Evolutionary conservation across 2,329 filamentous ascomycete species (phyloP), one percentile per base, ranked within the genome.

Genomic region (Verticillium isaacii): DNA sequence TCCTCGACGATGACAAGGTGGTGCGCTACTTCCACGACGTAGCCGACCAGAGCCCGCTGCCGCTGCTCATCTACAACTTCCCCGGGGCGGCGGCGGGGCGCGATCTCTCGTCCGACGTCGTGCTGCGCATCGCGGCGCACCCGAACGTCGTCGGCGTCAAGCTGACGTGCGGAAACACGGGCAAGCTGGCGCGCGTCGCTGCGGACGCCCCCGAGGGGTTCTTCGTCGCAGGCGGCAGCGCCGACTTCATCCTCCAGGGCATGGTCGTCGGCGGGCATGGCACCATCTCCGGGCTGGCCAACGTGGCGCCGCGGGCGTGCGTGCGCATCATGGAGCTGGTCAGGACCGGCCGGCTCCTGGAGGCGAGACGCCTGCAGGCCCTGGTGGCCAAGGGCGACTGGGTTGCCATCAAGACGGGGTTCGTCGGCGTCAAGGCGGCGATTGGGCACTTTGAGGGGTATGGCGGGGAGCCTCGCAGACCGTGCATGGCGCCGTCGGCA

Each of bases 181-280:
- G 85, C 37, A 88, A 88, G 68, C 77, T 88, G 52, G 90, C 87
- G 60, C 87, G 78, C 70, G 83, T 84, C 65, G 86, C 74, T 52
- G 83, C 55, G 17, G 63, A 59, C 19, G 65, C 58, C 9, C 67
- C 67, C 12, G 58, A 64, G 15, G 65, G 64, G 6, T 92, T 92
- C 78, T 81, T 90, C 71, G 89, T 88, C 63, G 85, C 89, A 68
- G 89, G 88, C 52, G 90, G 90, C 61, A 89, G 86, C 57, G 88
- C 88, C 59, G 89, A 93, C 75, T 92, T 92, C 73, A 88, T 86
- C 14, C 75, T 92, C 14, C 89, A 91, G 72, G 87, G 87, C 1
- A 74, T 91, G 45, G 80, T 89, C 54, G 88, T 86, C 4, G 90
- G 89, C 29, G 89, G 87, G 3, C 85, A 88, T 62, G 90, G 90